Base-by-base conservation (phyloP, 2,329 filamentous ascomycete species). In the Calonectria multiphialidica region DNA sequence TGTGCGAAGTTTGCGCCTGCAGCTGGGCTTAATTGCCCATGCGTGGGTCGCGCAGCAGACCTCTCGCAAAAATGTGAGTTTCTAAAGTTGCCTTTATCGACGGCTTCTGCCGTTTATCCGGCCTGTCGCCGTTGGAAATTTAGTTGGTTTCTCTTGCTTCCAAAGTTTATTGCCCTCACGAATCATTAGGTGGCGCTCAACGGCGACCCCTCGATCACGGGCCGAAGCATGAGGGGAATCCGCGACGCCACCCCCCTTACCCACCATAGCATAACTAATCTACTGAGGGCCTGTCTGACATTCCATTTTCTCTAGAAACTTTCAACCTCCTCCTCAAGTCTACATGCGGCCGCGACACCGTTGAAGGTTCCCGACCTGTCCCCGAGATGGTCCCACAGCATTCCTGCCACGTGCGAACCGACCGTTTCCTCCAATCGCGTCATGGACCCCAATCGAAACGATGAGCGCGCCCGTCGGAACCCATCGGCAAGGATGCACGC, bases 321-420 rank as follows among this genome's bases (percentile, higher is more conserved):
- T 50, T 70, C 53, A 63, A 68, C 71, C 42, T 66, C 42, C 30
- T 64, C 42, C 30, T 64, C 76, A 70, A 49, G 72, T 72, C 73
- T 40, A 72, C 33, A 73, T 71, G 70, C 64, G 65, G 73, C 72
- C 61, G 74, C 65, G 33, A 77, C 59, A 65, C 75, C 74, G 37
- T 66, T 81, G 50, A 72, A 75, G 30, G 72, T 78, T 40, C 79
- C 80, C 33, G 69, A 74, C 64, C 50, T 69, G 49, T 81, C 79
- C 42, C 84, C 84, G 74, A 82, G 81, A 79, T 83, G 84, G 81
- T 84, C 82, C 71, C 76, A 77, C 73, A 77, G 76, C 68, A 76
- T 80, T 65, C 75, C 76, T 50, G 66, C 76, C 71, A 72, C 72
- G 44, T 73, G 72, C 63, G 80, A 82, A 67, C 49, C 74, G 25